Conservation (phyloP, 2,329 filamentous ascomycete species). For the Dichotomopilus funicola region DNA sequence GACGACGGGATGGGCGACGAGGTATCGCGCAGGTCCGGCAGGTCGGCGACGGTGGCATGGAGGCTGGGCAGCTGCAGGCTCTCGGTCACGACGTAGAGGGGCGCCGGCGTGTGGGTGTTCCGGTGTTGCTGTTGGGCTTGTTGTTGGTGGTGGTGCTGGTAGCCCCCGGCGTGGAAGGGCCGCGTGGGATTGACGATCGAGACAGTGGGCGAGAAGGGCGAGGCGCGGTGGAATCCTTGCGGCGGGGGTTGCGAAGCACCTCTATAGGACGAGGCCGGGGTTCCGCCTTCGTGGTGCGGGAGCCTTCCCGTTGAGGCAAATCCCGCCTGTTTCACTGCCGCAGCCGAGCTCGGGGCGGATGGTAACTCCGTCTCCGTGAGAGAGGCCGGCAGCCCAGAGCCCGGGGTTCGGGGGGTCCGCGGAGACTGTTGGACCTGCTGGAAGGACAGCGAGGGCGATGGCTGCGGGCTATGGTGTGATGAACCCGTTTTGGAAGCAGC, state of each 20-base stretch:
- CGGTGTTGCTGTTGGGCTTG: constrained; percentile 24
- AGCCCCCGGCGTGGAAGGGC: constrained; percentile 5
- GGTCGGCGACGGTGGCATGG: constrained; percentile 21
- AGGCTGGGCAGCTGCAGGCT: constrained; percentile 26
- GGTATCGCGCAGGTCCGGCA: constrained; percentile 30
- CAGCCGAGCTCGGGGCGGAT: constrained; percentile 8
- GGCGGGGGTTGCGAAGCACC: not conserved
- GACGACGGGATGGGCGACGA: constrained; percentile 38
- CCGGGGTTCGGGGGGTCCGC: constrained; percentile 4
- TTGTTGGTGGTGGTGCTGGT: constrained; percentile 18
- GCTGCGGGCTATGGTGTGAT: constrained; percentile 25
- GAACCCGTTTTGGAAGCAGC: constrained; percentile 28
- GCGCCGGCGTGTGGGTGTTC: constrained; percentile 23
- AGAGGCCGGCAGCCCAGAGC: constrained; percentile 2
- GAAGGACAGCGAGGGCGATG: constrained; percentile 23
- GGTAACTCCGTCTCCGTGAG: constrained; percentile 4
- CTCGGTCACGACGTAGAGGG: constrained; percentile 24
- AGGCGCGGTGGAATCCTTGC: constrained; percentile 7
- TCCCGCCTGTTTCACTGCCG: constrained; percentile 6
- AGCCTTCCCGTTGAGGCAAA: constrained; percentile 10
- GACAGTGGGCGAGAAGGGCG: constrained; percentile 16
- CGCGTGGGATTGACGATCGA: constrained; percentile 23
- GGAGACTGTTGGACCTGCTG: constrained; percentile 3
- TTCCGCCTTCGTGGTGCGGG: constrained; percentile 1
- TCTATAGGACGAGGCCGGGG: not conserved